Conservation (phyloP, 495 filamentous ascomycete species). For the Podospora conica region DNA sequence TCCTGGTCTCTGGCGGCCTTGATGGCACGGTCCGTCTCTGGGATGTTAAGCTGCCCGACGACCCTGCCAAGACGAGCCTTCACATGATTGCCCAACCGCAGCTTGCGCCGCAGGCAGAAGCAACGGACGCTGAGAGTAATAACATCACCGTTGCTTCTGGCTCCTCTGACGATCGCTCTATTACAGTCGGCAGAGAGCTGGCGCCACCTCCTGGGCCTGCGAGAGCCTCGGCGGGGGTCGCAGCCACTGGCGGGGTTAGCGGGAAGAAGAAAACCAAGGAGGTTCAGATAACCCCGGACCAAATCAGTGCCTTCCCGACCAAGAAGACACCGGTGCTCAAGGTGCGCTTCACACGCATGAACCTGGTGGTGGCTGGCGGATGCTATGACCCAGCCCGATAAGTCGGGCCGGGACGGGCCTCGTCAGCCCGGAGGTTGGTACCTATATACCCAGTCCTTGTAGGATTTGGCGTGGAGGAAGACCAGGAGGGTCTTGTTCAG, state of each 20-base stretch:
- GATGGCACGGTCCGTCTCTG: conserved; percentile 90
- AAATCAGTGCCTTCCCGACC: conserved; percentile 86
- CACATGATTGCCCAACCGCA: conserved; percentile 37
- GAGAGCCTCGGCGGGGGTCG: conserved; percentile 28
- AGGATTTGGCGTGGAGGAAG: background rate
- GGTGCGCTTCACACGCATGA: conserved; percentile 89
- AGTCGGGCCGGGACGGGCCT: background rate
- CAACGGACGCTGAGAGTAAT: conserved; percentile 40
- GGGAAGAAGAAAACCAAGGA: conserved; percentile 86
- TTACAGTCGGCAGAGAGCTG: conserved; percentile 31
- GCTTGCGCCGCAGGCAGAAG: conserved; percentile 52
- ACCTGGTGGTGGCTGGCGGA: conserved; percentile 80
- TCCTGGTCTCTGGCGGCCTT: conserved; percentile 83
- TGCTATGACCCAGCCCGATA: conserved; percentile 56
- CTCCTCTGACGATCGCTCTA: conserved; percentile 26
- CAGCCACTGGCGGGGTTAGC: conserved; percentile 41
- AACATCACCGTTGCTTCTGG: conserved; percentile 44
- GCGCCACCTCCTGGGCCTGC: conserved; percentile 21
- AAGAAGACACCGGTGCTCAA: conserved; percentile 95
- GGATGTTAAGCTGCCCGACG: conserved; percentile 68
- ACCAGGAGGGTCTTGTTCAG: background rate
- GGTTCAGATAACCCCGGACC: conserved; percentile 81
- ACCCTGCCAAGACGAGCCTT: conserved; percentile 35
- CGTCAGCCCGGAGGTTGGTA: background rate
- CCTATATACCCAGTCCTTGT: background rate